Evolutionary conservation across 2,329 filamentous ascomycete genomes (phyloP).

Genomic region (Xylaria hypoxylon): DNA sequence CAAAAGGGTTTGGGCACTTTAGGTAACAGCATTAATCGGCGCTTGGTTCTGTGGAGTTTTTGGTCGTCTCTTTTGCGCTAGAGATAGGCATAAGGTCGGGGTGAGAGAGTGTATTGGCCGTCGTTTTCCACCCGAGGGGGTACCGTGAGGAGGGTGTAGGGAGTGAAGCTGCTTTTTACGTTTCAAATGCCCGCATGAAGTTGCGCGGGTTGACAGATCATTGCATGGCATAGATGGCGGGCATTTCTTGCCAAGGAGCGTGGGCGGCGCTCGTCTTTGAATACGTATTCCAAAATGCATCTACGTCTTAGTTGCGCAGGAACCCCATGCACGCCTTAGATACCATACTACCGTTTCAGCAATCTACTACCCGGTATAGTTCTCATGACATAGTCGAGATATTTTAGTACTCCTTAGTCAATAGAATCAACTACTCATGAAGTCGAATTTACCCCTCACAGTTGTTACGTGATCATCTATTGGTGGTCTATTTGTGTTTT

Average conservation of each 20-base stretch:
- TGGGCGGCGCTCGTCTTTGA: constrained; percentile 29
- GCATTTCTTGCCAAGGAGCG: constrained; percentile 28
- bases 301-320: constrained; percentile 26
- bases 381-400: background rate
- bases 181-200: constrained; percentile 36
- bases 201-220: constrained; percentile 34
- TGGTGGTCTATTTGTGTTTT: background rate
- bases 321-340: constrained; percentile 25
- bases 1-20: constrained; percentile 48
- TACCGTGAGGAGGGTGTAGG: constrained; percentile 14
- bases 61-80: constrained; percentile 29
- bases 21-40: constrained; percentile 50
- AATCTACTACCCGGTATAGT: constrained; percentile 3
- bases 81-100: constrained; percentile 31
- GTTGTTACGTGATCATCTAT: constrained; percentile 2
- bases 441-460: background rate
- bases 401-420: constrained; percentile 1
- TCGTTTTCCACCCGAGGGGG: constrained; percentile 6
- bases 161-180: constrained; percentile 28
- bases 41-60: constrained; percentile 44
- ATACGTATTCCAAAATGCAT: constrained; percentile 36
- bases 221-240: constrained; percentile 41
- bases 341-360: constrained; percentile 24
- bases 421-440: background rate
- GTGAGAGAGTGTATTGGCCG: constrained; percentile 25